Percentiles rank a stretch among this genome's conserved stretches.
Conservation (phyloP, 768 basidiomycete species). For the Xanthoconium stramineum region DNA sequence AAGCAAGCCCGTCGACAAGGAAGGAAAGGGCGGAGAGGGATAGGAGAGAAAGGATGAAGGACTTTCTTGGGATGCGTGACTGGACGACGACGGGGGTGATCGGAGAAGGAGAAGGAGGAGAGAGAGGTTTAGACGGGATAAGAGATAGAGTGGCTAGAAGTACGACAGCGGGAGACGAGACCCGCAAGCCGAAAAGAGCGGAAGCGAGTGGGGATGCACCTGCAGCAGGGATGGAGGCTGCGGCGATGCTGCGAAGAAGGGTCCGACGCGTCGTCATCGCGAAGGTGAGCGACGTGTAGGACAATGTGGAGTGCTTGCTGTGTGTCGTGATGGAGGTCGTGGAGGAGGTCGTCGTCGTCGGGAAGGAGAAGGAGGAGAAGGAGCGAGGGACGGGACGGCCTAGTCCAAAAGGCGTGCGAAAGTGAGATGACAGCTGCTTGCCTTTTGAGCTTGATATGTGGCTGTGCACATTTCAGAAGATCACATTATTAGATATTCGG, state of each 20-base stretch:
- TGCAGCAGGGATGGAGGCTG: constrained; percentile 22
- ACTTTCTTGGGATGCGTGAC: constrained; percentile 68
- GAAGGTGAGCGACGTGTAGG: background rate
- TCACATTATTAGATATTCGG: background rate
- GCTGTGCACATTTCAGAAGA: constrained; percentile 18
- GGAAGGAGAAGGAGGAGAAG: background rate
- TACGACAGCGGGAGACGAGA: constrained; percentile 67
- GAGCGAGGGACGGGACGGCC: constrained; percentile 21
- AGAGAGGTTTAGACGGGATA: constrained; percentile 44
- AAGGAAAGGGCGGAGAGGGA: constrained; percentile 70
- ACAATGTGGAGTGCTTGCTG: background rate
- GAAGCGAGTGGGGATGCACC: constrained; percentile 22
- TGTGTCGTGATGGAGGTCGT: background rate
- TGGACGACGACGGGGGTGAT: constrained; percentile 79
- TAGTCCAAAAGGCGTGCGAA: constrained; percentile 31
- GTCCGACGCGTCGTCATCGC: constrained; percentile 27
- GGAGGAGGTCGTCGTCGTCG: background rate
- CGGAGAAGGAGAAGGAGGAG: constrained; percentile 47
- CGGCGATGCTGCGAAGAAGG: constrained; percentile 18
- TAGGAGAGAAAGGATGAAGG: constrained; percentile 68
- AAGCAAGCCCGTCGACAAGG: constrained; percentile 72
- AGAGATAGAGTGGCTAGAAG: constrained; percentile 62
- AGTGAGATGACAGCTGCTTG: constrained; percentile 20
- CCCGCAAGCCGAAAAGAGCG: constrained; percentile 55
- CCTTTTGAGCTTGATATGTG: constrained; percentile 31